phyloP scores from a whole-genome alignment of 1,139 yeast genomes.

The Saccharomyces pastorianus region DNA sequence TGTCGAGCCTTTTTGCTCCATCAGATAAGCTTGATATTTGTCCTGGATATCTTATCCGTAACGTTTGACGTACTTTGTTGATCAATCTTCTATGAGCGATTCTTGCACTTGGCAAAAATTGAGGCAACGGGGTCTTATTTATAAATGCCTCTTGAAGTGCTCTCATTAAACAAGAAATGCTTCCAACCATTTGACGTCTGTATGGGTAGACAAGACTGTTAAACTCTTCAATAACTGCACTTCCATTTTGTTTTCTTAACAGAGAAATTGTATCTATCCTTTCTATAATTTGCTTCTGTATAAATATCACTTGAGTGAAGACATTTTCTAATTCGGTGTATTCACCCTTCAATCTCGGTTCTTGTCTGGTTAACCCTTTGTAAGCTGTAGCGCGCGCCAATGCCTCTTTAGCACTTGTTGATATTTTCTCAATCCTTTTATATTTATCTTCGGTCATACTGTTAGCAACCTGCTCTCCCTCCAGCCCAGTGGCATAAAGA shows the following conservation, averaged over 20 bases:
- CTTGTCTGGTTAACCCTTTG: conserved; percentile 37
- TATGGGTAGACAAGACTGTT: conserved; percentile 36
- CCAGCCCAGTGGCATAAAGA: conserved; percentile 36
- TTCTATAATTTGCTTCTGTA: conserved; percentile 41
- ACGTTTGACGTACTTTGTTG: conserved; percentile 35
- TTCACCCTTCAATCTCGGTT: conserved; percentile 42
- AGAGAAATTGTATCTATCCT: conserved; percentile 40
- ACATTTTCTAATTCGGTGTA: conserved; percentile 36
- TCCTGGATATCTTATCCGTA: conserved; percentile 19
- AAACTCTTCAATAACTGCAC: conserved; percentile 40
- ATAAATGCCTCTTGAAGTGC: conserved; percentile 38
- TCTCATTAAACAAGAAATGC: conserved; percentile 33
- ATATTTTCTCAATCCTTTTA: conserved; percentile 28
- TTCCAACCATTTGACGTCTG: conserved; percentile 39
- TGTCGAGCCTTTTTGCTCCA: conserved; percentile 4
- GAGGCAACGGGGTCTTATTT: conserved; percentile 42
- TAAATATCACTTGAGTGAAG: conserved; percentile 39
- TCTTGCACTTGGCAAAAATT: conserved; percentile 42
- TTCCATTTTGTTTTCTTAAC: conserved; percentile 38
- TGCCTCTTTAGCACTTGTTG: conserved; percentile 35
- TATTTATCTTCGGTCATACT: conserved; percentile 27
- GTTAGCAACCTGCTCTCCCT: conserved; percentile 30
- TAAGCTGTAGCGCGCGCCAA: conserved; percentile 37
- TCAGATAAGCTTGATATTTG: background rate
- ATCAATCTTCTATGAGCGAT: conserved; percentile 41